These are phyloP conservation scores for Dryas drummondii DNA, from an alignment of 306 rosid genomes.

Conservation along the genomic window DNA sequence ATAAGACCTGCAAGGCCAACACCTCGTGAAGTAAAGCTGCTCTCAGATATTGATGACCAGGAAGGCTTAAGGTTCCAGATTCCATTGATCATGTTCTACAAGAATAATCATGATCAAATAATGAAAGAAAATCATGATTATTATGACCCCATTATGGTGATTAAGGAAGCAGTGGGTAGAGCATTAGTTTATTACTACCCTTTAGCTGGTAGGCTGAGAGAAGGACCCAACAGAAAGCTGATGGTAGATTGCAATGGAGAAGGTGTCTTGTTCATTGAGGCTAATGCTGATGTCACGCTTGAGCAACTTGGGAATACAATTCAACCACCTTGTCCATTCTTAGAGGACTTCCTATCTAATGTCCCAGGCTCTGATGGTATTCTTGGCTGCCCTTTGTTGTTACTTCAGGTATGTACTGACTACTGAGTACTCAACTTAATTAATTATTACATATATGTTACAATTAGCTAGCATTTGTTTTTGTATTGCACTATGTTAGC, in stretches of 20 bases:
- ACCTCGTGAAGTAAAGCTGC: conserved; percentile 24
- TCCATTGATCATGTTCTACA: conserved; percentile 18
- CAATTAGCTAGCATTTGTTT: too few relatives aligned
- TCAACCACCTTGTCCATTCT: conserved; percentile 22
- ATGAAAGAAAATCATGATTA: background rate
- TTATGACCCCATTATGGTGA: background rate
- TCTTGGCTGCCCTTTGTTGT: conserved; percentile 18
- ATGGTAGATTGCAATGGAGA: conserved; percentile 31
- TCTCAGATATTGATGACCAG: conserved; percentile 41
- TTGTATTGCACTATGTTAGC: too few relatives aligned
- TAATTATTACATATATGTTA: too few relatives aligned
- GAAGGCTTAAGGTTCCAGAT: conserved; percentile 7
- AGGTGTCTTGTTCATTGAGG: conserved; percentile 32
- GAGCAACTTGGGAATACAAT: conserved; percentile 22
- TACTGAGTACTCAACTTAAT: background rate
- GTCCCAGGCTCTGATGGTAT: conserved; percentile 14
- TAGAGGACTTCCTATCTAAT: conserved; percentile 27
- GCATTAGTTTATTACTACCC: conserved; percentile 38
- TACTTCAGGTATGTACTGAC: conserved; percentile 15
- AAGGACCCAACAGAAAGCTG: conserved; percentile 23
- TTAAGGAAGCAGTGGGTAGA: conserved; percentile 25
- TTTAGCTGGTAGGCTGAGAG: conserved; percentile 35
- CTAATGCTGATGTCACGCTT: conserved; percentile 10
- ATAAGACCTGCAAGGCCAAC: conserved; percentile 25
- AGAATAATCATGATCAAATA: background rate